Conservation (phyloP, 108 stramenopile species). For the Cyclotella kingstonii region DNA sequence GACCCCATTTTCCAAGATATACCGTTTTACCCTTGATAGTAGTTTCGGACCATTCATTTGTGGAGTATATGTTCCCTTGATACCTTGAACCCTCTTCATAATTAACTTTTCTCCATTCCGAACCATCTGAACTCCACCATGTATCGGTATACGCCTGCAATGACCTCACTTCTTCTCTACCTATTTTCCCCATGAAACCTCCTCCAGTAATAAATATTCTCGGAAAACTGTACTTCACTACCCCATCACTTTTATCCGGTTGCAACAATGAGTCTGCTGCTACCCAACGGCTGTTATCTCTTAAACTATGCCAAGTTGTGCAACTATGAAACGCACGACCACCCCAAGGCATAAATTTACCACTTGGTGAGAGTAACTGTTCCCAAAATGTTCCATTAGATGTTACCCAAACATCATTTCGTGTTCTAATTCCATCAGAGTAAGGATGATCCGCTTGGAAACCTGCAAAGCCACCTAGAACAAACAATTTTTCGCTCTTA, state of each 20-base stretch:
- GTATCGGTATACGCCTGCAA: conserved; percentile 54
- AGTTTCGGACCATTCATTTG: conserved; percentile 54
- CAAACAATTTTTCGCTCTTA: conserved; percentile 20
- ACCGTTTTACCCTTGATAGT: conserved; percentile 31
- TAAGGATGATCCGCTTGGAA: conserved; percentile 37
- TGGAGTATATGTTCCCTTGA: conserved; percentile 53
- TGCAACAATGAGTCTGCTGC: conserved; percentile 14
- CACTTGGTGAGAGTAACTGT: conserved; percentile 27
- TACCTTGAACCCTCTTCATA: conserved; percentile 48
- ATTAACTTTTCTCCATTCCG: conserved; percentile 52
- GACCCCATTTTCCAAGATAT: conserved; percentile 69
- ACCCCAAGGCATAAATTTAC: conserved; percentile 42
- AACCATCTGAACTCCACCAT: conserved; percentile 56
- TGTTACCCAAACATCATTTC: conserved; percentile 64
- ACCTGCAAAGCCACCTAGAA: conserved; percentile 59
- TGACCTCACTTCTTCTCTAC: conserved; percentile 51
- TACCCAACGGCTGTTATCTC: conserved; percentile 11
- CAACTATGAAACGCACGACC: conserved; percentile 58
- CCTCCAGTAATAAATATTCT: conserved; percentile 62
- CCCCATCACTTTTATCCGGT: conserved; percentile 9
- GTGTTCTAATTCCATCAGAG: conserved; percentile 48
- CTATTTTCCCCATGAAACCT: conserved; percentile 63
- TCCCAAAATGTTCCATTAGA: conserved; percentile 55
- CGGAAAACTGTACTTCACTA: conserved; percentile 18
- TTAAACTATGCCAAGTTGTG: conserved; percentile 27